Conservation (phyloP, 441 rosid species). For the Jatropha multifida region DNA sequence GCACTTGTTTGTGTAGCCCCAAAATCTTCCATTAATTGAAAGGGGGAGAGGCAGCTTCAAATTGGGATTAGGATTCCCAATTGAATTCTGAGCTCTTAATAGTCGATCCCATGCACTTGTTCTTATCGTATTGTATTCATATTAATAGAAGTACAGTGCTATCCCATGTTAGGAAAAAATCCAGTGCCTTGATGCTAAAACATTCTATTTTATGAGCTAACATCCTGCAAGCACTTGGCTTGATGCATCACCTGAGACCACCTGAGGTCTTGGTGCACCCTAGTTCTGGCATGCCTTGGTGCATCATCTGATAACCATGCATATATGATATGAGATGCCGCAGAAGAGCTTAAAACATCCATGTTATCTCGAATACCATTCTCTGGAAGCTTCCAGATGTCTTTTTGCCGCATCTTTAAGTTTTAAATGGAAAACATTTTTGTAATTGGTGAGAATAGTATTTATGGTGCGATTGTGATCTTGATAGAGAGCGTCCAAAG, state of each 20-base stretch:
- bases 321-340: neutral
- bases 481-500: slow-evolving; percentile 88
- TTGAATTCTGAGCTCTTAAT: neutral
- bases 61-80: neutral
- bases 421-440: slow-evolving; percentile 10
- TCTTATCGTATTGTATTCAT: neutral
- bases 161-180: neutral
- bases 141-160: neutral
- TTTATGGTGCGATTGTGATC: slow-evolving; percentile 28
- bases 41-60: neutral
- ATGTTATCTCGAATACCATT: neutral
- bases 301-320: neutral
- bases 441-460: slow-evolving; percentile 7
- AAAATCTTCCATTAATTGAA: neutral
- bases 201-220: neutral
- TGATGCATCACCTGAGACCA: neutral
- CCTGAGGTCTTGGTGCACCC: neutral
- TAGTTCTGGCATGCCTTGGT: neutral
- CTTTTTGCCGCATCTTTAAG: slow-evolving; percentile 12
- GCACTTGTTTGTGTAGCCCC: neutral
- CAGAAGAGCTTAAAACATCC: neutral
- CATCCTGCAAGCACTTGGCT: neutral
- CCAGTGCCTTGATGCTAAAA: neutral
- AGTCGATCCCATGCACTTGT: neutral
- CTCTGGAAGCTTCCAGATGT: neutral